These are phyloP conservation scores for Neurospora sp. DNA, from an alignment of 495 filamentous ascomycete genomes.

Conservation along the genomic window DNA sequence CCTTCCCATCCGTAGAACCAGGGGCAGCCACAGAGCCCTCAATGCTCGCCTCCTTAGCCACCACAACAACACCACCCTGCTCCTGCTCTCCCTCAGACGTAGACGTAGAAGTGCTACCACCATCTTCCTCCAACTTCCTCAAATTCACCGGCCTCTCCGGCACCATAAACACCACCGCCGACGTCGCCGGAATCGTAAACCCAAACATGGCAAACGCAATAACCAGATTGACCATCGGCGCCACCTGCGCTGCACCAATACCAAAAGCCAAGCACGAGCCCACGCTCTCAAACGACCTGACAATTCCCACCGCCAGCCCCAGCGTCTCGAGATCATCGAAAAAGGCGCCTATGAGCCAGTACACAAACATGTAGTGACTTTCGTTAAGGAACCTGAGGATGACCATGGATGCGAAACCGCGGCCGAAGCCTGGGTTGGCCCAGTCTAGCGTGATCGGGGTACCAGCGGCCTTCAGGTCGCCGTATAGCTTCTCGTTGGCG, in stretches of 20 bases:
- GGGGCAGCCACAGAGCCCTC: background rate
- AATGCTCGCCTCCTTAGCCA: slow-evolving; percentile 5
- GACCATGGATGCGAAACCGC: slow-evolving; percentile 31
- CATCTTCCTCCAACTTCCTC: slow-evolving; percentile 6
- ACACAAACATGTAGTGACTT: slow-evolving; percentile 36
- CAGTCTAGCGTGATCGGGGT: slow-evolving; percentile 28
- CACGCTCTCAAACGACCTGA: slow-evolving; percentile 40
- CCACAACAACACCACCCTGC: background rate
- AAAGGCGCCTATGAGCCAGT: slow-evolving; percentile 42
- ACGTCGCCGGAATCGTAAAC: slow-evolving; percentile 29
- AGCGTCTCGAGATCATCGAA: slow-evolving; percentile 39
- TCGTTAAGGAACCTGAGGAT: slow-evolving; percentile 33
- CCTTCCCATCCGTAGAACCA: background rate
- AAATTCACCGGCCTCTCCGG: slow-evolving; percentile 23
- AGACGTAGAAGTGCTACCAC: background rate
- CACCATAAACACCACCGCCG: slow-evolving; percentile 25
- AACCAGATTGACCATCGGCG: slow-evolving; percentile 35
- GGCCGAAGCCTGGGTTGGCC: slow-evolving; percentile 28
- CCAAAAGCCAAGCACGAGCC: slow-evolving; percentile 41
- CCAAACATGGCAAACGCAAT: slow-evolving; percentile 34
- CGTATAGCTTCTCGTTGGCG: slow-evolving; percentile 30
- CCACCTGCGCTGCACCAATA: slow-evolving; percentile 32
- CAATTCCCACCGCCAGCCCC: slow-evolving; percentile 37
- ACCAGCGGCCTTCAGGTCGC: slow-evolving; percentile 1
- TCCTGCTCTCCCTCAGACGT: slow-evolving; percentile 4